Base-by-base conservation (phyloP, 495 filamentous ascomycete genomes). In the Penicillium taxi region DNA sequence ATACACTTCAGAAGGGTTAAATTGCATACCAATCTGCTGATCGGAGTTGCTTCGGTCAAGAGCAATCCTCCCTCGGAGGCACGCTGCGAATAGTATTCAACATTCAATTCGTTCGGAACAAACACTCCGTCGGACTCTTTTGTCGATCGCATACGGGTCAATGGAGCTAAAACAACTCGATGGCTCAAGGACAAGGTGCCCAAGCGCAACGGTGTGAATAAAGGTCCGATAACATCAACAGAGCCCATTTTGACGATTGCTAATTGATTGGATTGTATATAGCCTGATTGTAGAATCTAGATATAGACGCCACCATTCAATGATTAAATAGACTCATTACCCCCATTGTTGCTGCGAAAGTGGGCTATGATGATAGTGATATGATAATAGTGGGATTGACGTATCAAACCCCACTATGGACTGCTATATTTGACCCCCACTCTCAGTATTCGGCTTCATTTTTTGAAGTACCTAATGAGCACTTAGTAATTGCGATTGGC, bases 201-300 rank as follows among this genome's bases (percentile, higher is more conserved):
- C 6, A 78, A 42, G 20, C 53, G 58, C 16, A 80, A 44, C 11
- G 77, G 72, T 9, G 59, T 47, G 61, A 81, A 80, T 28, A 80
- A 65, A 27, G 48, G 30, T n/a, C 50, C 50, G 29, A 45, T 36
- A n/a, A 41, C 21, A 7, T 52, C 42, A 15, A 58, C 35, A 35
- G 53, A 58, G 26, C 56, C 56, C 54, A 58, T 55, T 39, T 17
- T 52, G 44, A 14, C 27, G 35, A 15, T 5, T 17, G 16, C 12
- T 12, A 32, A 37, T 31, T 19, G 30, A n/a, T n/a, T n/a, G 2
- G 9, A 28, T 28, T 9, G 15, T 9, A 15, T 28, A 8, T 17
- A 9, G 26, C 19, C 8, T 29, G 26, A 4, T 14, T 19, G 15
- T 26, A 15, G 19, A 27, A 20, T 24, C 20, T 30, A n/a, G 27